phyloP scores from a whole-genome alignment of 106 monocot genomes.

The Dioscorea alata region DNA sequence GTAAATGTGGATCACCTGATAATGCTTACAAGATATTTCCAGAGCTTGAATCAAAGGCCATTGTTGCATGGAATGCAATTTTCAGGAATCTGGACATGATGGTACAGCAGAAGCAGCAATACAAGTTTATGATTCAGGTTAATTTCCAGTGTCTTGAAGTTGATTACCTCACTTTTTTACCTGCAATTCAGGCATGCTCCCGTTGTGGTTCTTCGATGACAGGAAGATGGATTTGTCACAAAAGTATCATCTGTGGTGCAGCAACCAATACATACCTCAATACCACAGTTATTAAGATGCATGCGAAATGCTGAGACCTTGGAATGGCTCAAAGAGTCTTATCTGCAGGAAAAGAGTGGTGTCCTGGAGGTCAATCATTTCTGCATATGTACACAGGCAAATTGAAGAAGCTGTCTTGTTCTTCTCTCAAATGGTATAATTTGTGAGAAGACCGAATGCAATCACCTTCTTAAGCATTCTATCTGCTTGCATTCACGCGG shows the following conservation, averaged over 20 bases:
- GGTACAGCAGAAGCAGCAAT: constrained; percentile 15
- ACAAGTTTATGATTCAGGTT: constrained; percentile 5
- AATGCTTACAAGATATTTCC: constrained; percentile 11
- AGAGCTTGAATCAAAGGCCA: neutral
- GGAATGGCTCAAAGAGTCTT: constrained; percentile 3
- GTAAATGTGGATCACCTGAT: constrained; percentile 14
- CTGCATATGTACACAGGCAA: neutral
- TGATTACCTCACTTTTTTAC: constrained; percentile 10
- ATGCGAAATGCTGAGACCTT: constrained; percentile 5
- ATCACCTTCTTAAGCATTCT: constrained; percentile 13
- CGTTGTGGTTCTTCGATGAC: neutral
- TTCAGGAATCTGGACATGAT: constrained; percentile 10
- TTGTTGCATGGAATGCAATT: constrained; percentile 17
- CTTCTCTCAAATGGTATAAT: constrained; percentile 6
- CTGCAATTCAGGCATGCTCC: constrained; percentile 3
- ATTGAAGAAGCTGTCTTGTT: neutral
- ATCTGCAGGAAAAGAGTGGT: neutral
- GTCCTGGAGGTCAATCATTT: neutral
- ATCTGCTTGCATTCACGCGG: constrained; percentile 19
- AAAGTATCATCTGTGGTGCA: neutral
- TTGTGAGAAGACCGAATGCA: constrained; percentile 3
- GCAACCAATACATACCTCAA: neutral
- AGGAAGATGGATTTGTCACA: constrained; percentile 3
- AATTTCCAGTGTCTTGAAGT: neutral
- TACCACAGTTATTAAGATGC: neutral